Percentiles rank a stretch among this genome's conserved stretches.
Evolutionary conservation across 257 asterid genomes (phyloP).

Genomic region (Primulina huaijiensis): DNA sequence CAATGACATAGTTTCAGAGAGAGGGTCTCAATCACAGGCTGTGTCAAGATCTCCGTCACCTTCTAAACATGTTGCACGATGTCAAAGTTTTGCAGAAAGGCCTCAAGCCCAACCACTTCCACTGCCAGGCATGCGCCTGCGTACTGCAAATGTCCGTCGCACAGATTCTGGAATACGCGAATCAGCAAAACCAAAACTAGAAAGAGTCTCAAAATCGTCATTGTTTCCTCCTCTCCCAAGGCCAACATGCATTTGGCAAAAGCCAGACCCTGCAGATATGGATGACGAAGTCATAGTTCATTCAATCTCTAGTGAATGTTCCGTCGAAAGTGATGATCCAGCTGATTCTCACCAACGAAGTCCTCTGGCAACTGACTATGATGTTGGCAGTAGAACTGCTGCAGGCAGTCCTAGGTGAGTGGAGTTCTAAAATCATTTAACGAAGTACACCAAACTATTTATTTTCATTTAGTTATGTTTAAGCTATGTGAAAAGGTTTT

Average conservation of each 20-base stretch:
- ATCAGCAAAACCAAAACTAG: conserved; percentile 51
- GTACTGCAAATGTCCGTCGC: conserved; percentile 48
- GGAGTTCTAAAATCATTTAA: conserved; percentile 26
- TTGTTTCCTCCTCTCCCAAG: conserved; percentile 73
- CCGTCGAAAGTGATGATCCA: conserved; percentile 80
- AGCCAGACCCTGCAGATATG: conserved; percentile 64
- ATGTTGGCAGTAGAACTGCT: conserved; percentile 64
- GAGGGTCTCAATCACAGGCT: conserved; percentile 69
- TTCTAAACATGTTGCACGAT: conserved; percentile 74
- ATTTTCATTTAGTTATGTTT: conserved; percentile 16
- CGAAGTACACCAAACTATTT: not conserved
- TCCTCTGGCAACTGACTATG: conserved; percentile 78
- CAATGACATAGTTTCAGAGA: conserved; percentile 68
- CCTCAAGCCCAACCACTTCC: conserved; percentile 89
- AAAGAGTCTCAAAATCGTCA: conserved; percentile 56
- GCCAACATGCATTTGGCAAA: conserved; percentile 74
- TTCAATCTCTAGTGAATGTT: conserved; percentile 80
- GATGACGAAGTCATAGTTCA: conserved; percentile 66
- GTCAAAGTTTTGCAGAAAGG: conserved; percentile 90
- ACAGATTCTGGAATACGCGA: conserved; percentile 62
- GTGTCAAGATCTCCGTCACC: conserved; percentile 84
- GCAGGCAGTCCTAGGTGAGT: conserved; percentile 81
- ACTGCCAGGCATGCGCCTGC: conserved; percentile 56
- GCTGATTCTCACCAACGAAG: conserved; percentile 70
- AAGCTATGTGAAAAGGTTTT: conserved; percentile 9